Base-by-base conservation (phyloP, 345 rosid genomes). In the Rhizophora apiculata region DNA sequence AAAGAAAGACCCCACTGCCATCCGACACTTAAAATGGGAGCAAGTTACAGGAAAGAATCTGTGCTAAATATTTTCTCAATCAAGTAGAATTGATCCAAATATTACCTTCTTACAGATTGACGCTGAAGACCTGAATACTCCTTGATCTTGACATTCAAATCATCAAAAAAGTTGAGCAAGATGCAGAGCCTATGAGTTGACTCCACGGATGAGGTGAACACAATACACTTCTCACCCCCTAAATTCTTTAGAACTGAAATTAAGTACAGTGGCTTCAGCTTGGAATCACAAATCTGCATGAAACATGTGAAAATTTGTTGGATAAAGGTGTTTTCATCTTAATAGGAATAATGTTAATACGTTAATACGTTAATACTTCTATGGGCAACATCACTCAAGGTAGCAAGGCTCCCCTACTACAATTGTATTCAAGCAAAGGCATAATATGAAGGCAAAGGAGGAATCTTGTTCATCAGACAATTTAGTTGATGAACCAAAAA, bases 171-270 rank as follows among this genome's bases (percentile, higher is more conserved):
- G 77, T 88, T 88, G 68, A 94, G 84, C 57, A 94, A 77, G 71
- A 83, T 87, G 82, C 91, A 91, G 16, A 94, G 83, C 62, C 90
- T 90, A 71, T 87, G 95, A 75, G 97, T 91, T 60, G 92, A 85
- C 83, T 91, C 89, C 67, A 92, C 91, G 5, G 98, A 89, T 52
- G 95, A 88, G 43, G 95, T 85, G 84, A 91, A 94, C 62, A 94
- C 90, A 57, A 94, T 91, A 72, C 88, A 79, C 77, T 94, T 94
- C 72, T 94, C 92, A 66, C 71, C 87, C 78, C 81, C 96, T 74
- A 87, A 78, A 72, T 79, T 80, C 84, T 87, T 89, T 60, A 91
- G 82, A 77, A 91, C 89, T 26, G 92, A 87, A 77, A 84, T 90
- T 80, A 94, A 78, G 76, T 87, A 88, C 13, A 87, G 79, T 36